These are phyloP conservation scores for Linnemannia elongata DNA, from an alignment of 192 early-diverging fungal species.

Conservation along the genomic window DNA sequence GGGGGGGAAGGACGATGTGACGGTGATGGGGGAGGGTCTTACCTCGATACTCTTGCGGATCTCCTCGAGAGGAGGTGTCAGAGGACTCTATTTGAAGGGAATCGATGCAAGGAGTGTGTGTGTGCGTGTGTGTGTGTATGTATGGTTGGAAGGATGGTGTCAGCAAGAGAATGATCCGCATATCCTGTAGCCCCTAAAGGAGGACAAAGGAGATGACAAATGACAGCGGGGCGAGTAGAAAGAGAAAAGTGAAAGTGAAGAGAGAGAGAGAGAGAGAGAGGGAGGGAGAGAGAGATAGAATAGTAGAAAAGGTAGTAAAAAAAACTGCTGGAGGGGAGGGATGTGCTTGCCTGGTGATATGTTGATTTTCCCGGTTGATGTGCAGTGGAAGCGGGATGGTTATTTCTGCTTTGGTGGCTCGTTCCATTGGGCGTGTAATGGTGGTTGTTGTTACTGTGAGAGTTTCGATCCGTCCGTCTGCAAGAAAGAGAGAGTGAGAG, in stretches of 20 bases:
- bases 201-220: not conserved
- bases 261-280: not conserved
- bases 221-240: not conserved
- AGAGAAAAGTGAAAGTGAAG: not conserved
- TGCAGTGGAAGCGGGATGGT: not conserved
- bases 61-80: slow-evolving; percentile 28
- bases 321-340: not conserved
- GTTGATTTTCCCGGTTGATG: slow-evolving; percentile 5
- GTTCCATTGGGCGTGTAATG: slow-evolving; percentile 1
- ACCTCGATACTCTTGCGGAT: slow-evolving; percentile 43
- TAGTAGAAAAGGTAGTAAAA: not conserved
- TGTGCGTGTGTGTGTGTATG: not conserved
- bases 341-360: not conserved
- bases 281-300: not conserved
- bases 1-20: not conserved
- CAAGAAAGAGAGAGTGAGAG: not conserved
- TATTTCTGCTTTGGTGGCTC: not conserved
- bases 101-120: not conserved
- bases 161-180: not conserved
- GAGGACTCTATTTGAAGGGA: slow-evolving; percentile 22
- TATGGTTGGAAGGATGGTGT: not conserved
- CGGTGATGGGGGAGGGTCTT: not conserved
- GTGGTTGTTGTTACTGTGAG: not conserved
- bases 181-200: not conserved
- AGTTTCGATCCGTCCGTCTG: not conserved